A percentile compares a stretch with the other conserved stretches of the same genome.
These are phyloP conservation scores for Globisporangium nunn DNA, from an alignment of 352 stramenopile species.

Conservation along the genomic window DNA sequence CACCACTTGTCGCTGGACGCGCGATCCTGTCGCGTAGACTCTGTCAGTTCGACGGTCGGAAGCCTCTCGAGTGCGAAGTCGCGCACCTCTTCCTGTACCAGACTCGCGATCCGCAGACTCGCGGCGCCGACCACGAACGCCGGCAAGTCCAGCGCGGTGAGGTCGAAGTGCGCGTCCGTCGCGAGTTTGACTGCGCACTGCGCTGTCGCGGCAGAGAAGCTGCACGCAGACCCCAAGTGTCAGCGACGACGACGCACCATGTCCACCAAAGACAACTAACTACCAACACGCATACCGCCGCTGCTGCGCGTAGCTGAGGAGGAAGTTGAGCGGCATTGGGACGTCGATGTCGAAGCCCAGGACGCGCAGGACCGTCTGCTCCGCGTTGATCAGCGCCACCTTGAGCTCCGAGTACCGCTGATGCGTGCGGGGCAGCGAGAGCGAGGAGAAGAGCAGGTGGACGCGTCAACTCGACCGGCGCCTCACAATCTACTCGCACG, in stretches of 20 bases:
- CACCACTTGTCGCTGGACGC: slow-evolving; percentile 28
- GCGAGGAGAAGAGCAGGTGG: background rate
- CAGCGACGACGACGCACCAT: background rate
- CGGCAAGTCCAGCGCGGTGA: slow-evolving; percentile 16
- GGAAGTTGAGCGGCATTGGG: slow-evolving; percentile 22
- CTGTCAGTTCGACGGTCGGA: background rate
- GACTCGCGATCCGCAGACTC: slow-evolving; percentile 21
- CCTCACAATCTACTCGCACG: background rate
- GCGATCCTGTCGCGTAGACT: background rate
- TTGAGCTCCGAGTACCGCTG: slow-evolving; percentile 40
- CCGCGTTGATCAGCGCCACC: slow-evolving; percentile 37
- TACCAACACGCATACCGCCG: slow-evolving; percentile 13
- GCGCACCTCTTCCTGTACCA: slow-evolving; percentile 11
- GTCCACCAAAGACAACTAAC: background rate
- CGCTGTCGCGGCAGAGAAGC: slow-evolving; percentile 22
- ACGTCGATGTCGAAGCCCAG: slow-evolving; percentile 45
- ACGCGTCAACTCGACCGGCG: background rate
- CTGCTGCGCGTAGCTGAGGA: slow-evolving; percentile 27
- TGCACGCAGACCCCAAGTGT: background rate
- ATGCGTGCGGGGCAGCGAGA: slow-evolving; percentile 3
- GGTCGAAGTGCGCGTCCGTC: slow-evolving; percentile 28
- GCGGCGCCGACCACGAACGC: slow-evolving; percentile 22
- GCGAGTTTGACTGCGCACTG: slow-evolving; percentile 30
- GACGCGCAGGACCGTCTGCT: slow-evolving; percentile 41
- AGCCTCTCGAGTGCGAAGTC: background rate